Evolutionary conservation across 805 yeast species (phyloP), one percentile per base, ranked within the genome.

Genomic region (Ogataea saltuana): DNA sequence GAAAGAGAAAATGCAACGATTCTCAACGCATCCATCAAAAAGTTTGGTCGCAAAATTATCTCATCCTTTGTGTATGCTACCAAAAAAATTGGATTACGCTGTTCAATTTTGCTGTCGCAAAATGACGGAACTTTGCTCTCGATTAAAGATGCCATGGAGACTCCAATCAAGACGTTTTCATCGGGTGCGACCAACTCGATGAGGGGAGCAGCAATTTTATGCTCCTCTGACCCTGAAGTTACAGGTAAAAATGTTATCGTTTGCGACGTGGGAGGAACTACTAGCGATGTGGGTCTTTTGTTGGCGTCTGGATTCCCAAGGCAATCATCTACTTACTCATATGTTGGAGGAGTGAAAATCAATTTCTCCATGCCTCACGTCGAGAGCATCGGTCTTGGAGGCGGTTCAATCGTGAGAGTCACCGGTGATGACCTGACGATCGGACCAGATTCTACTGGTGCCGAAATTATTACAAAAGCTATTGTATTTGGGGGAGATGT

Each of bases 301-400:
- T 50, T 72, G 8, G 67, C 73, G 6, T 49, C 67, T 25, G 77
- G 76, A 0, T 72, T 71, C 54, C 78, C 77, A 4, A 55, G 75
- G 28, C 75, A 71, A 45, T 60, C 72, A 3, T 63, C 75, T 1
- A 60, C 74, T 4, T 64, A 64, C 46, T 63, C 72, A 3, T 45
- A 46, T 19, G 68, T 71, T 23, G 76, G 75, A 13, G 77, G 76
- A 20, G 78, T 73, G 4, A 55, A 72, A 39, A 71, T 69, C 65
- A 72, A 70, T 52, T 70, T 71, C 42, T 65, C 75, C 9, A 72
- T 71, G 76, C 76, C 77, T n/a, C 75, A 71, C 22, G 74, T 70
- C 5, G 72, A 70, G 46, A 61, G 69, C 47, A 68, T 73, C 40
- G 78, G 78, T 6, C 58, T 73, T 3, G 77, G 78, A 36, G 77